Base-by-base conservation (phyloP, 1,284 basidiomycete species). In the Naganishia albida region DNA sequence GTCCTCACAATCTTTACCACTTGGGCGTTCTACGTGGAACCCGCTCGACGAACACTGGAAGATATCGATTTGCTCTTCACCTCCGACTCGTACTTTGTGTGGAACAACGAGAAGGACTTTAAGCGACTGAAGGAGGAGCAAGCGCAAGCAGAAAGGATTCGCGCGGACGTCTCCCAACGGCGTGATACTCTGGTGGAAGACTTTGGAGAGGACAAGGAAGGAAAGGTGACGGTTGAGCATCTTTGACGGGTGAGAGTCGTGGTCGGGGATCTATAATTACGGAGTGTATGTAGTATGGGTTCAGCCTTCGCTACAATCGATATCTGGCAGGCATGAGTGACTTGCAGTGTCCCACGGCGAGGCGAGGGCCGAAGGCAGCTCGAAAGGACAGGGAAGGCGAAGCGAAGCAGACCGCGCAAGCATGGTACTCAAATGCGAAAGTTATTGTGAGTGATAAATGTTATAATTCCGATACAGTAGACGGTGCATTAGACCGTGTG, bases 31-130 rank as follows among this genome's bases (percentile, higher is more conserved):
- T 69, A 69, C 40, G 62, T 63, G 20, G 69, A 70, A 52, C 39
- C 59, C 40, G 66, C 60, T 38, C 52, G 62, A 38, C 51, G 68
- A 38, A 69, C 66, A 4, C 64, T 70, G 28, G 70, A 70, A 49
- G 68, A 66, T 15, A 66, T 70, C 26, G 67, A 71, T 49, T 51
- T 71, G 18, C 44, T 71, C 8, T 71, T 71, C 68, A 46, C 65
- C 18, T 64, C 63, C 39, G 38, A 64, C 40, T 59, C 40, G 13
- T 68, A 68, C 3, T 74, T 68, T 62, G 63, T 30, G 20, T 74
- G 73, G 73, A 63, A 60, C 20, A 72, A 70, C 2, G 73, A 74
- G 67, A 52, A 23, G 20, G 69, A 67, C 38, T 74, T 72, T 49
- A 44, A 26, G 48, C 38, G 63, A 16, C 67, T 70, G 42, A 68